Percentiles rank a stretch among this genome's conserved stretches.
phyloP scores from a whole-genome alignment of 2,329 filamentous ascomycete species.

The Fusarium sp. region DNA sequence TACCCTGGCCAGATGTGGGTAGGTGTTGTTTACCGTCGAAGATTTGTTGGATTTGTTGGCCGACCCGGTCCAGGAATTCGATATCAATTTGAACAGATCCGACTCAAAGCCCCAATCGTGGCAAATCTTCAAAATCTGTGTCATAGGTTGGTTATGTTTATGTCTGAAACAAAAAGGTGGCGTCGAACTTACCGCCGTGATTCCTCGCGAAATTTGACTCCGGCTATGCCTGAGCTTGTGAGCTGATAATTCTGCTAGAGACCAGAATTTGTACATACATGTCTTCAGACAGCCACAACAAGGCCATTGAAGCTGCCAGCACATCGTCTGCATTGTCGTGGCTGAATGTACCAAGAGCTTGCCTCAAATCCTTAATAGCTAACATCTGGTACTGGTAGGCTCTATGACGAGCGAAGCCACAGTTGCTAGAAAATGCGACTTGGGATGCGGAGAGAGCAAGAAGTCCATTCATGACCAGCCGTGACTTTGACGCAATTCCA shows the following conservation, averaged over 20 bases:
- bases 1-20: not conserved
- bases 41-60: no score
- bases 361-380: conserved; percentile 27
- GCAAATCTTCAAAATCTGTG: conserved; percentile 22
- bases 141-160: not conserved
- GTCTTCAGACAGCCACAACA: conserved; percentile 33
- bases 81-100: conserved; percentile 17
- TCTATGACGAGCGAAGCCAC: conserved; percentile 29
- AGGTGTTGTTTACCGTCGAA: no score
- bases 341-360: conserved; percentile 20
- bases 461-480: conserved; percentile 31
- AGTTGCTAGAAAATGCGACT: conserved; percentile 27
- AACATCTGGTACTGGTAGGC: conserved; percentile 37
- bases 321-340: conserved; percentile 27
- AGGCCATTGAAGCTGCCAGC: conserved; percentile 28
- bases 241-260: not conserved
- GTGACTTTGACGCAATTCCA: conserved; percentile 20
- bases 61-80: conserved; percentile 19
- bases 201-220: conserved; percentile 27
- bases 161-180: rapidly evolving
- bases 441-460: conserved; percentile 32
- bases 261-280: conserved; percentile 2
- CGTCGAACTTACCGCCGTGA: conserved; percentile 14
- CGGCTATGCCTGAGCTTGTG: conserved; percentile 17
- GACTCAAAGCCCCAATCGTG: conserved; percentile 20